Percentiles rank a stretch among this genome's conserved stretches.
Evolutionary conservation across 768 basidiomycete genomes (phyloP).

Genomic region (Xanthoconium purpureum): DNA sequence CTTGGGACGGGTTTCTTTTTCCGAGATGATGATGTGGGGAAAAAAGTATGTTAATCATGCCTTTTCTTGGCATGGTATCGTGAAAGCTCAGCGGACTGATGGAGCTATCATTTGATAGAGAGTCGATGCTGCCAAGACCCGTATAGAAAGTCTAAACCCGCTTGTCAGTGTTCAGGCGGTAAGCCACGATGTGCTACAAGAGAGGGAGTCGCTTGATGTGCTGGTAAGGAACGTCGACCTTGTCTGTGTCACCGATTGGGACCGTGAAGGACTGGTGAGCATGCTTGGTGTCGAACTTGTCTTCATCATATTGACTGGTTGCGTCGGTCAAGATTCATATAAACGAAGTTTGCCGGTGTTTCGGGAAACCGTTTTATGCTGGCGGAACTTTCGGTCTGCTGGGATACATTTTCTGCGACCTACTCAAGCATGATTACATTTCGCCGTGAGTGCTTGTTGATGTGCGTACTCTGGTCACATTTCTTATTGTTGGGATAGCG

Average conservation of each 20-base stretch:
- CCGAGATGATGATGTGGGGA: conserved; percentile 88
- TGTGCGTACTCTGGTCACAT: conserved; percentile 6
- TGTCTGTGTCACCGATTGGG: conserved; percentile 83
- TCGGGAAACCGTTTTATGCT: conserved; percentile 81
- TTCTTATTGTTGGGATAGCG: conserved; percentile 38
- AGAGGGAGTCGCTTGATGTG: conserved; percentile 51
- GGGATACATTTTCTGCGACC: conserved; percentile 94
- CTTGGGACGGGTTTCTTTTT: conserved; percentile 92
- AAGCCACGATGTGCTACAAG: conserved; percentile 46
- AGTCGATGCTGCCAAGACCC: conserved; percentile 77
- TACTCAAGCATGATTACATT: conserved; percentile 84
- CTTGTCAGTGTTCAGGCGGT: conserved; percentile 79
- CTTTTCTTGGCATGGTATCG: conserved; percentile 32
- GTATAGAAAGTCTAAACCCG: conserved; percentile 89
- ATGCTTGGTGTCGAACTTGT: background rate
- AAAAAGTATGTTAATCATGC: conserved; percentile 53
- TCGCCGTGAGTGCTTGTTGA: conserved; percentile 59
- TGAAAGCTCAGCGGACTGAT: conserved; percentile 39
- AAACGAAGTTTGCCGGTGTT: conserved; percentile 75
- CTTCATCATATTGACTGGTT: conserved; percentile 4
- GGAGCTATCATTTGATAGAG: conserved; percentile 48
- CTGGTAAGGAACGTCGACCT: conserved; percentile 71
- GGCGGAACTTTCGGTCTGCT: conserved; percentile 87
- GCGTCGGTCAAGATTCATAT: conserved; percentile 56
- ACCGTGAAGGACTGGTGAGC: conserved; percentile 67